These are phyloP conservation scores for Polyporus tsugae DNA, from an alignment of 1,284 basidiomycete genomes.

Conservation along the genomic window DNA sequence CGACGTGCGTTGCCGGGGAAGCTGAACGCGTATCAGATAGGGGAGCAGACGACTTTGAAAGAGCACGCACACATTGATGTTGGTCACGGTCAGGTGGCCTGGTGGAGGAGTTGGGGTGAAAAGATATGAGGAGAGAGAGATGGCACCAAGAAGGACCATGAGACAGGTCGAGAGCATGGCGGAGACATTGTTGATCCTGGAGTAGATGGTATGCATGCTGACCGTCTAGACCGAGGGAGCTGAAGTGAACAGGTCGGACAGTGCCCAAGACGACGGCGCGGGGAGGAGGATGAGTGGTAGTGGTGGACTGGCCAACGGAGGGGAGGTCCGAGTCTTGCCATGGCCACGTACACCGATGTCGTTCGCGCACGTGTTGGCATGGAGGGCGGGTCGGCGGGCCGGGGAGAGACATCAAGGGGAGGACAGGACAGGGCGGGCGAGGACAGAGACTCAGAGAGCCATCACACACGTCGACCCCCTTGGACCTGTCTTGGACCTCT, in stretches of 20 bases:
- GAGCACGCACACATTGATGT: slow-evolving; percentile 42
- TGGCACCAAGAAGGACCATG: slow-evolving; percentile 77
- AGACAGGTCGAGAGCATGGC: slow-evolving; percentile 81
- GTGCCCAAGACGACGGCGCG: background rate
- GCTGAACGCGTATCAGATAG: background rate
- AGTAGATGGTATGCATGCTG: slow-evolving; percentile 72
- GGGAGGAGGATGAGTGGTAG: background rate
- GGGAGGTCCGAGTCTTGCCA: background rate
- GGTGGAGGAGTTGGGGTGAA: slow-evolving; percentile 66
- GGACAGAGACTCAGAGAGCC: too few species aligned
- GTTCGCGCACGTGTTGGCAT: background rate
- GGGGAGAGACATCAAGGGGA: background rate
- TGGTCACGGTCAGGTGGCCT: slow-evolving; percentile 53
- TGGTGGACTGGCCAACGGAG: background rate
- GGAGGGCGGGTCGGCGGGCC: background rate
- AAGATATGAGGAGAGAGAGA: slow-evolving; percentile 75
- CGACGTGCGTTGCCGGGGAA: slow-evolving; percentile 63
- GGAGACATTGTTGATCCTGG: slow-evolving; percentile 77
- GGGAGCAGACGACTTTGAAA: background rate
- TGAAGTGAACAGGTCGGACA: background rate
- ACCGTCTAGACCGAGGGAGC: background rate
- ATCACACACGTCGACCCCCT: too few species aligned
- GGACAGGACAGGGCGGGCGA: background rate
- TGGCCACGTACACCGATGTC: background rate
- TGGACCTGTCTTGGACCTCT: background rate